Evolutionary conservation across 495 filamentous ascomycete species (phyloP).

Genomic region (Aspergillus panamensis): DNA sequence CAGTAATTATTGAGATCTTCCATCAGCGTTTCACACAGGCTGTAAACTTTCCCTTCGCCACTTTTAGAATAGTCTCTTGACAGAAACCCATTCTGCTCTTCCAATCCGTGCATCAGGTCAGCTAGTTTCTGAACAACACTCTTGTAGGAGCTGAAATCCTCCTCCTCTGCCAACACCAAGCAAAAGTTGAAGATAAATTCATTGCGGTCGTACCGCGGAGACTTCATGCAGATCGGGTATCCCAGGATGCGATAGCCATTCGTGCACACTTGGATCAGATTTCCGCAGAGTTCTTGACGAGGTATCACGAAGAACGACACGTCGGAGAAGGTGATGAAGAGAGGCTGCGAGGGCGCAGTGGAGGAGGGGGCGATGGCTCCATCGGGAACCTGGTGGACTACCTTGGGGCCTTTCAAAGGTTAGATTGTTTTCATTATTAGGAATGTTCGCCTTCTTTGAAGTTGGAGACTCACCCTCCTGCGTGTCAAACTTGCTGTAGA

Average conservation of each 20-base stretch:
- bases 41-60: conserved; percentile 65
- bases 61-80: conserved; percentile 43
- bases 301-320: conserved; percentile 90
- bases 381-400: conserved; percentile 57
- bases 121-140: conserved; percentile 83
- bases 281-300: conserved; percentile 83
- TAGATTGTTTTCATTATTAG: conserved; percentile 7
- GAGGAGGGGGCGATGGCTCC: conserved; percentile 65
- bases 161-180: conserved; percentile 72
- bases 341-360: conserved; percentile 50
- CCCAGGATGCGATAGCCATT: conserved; percentile 78
- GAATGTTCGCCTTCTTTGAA: background rate
- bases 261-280: conserved; percentile 70
- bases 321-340: conserved; percentile 76
- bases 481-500: conserved; percentile 90
- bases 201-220: conserved; percentile 76
- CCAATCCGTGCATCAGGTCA: conserved; percentile 77
- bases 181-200: conserved; percentile 98
- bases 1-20: conserved; percentile 96
- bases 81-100: conserved; percentile 80
- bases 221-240: conserved; percentile 82
- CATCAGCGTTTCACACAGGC: conserved; percentile 83
- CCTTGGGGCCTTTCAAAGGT: conserved; percentile 61
- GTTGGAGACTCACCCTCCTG: conserved; percentile 62
- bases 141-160: conserved; percentile 66